phyloP scores from a whole-genome alignment of 148 eudicot species.

The Rhododendron molle region DNA sequence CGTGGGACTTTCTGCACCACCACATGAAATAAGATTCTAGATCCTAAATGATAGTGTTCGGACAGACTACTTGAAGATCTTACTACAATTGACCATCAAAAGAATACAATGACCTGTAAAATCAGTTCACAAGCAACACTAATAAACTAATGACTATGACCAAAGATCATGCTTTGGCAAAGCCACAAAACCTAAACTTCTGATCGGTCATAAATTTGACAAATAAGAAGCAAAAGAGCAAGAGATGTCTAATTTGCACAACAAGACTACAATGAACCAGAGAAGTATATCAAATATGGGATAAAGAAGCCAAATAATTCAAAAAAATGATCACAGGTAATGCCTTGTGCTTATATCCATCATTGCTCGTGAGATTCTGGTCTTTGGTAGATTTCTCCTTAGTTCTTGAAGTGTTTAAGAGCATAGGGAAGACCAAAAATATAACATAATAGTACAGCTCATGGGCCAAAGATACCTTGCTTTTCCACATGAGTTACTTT shows the following conservation, averaged over 20 bases:
- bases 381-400: background rate
- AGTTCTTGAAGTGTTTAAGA: background rate
- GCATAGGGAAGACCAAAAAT: background rate
- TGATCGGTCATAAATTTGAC: background rate
- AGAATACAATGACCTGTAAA: background rate
- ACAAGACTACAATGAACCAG: background rate
- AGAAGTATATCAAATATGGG: background rate
- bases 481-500: background rate
- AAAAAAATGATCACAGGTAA: background rate
- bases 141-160: background rate
- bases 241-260: background rate
- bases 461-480: background rate
- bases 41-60: background rate
- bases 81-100: background rate
- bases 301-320: background rate
- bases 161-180: background rate
- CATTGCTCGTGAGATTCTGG: background rate
- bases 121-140: background rate
- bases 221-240: background rate
- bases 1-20: slow-evolving; percentile 6
- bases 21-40: background rate
- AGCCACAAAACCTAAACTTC: background rate
- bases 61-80: background rate
- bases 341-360: background rate
- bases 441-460: background rate